These are phyloP conservation scores for Coriaria nepalensis DNA, from an alignment of 306 rosid genomes.

Conservation along the genomic window DNA sequence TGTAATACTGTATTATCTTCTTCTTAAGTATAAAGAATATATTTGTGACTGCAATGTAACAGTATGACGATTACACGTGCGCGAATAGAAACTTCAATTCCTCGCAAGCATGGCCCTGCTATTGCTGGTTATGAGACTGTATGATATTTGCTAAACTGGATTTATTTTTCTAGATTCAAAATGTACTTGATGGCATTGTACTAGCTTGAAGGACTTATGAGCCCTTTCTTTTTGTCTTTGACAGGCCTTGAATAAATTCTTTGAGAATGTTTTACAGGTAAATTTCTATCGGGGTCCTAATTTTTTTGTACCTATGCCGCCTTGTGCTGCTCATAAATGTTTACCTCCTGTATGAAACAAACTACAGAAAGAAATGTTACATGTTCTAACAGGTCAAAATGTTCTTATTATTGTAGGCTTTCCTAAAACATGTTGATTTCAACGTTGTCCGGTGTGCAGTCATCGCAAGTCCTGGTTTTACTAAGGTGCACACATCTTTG, in stretches of 20 bases:
- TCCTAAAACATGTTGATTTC: conserved; percentile 87
- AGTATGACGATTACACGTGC: conserved; percentile 87
- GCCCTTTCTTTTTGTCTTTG: conserved; percentile 20
- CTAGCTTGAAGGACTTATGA: not conserved
- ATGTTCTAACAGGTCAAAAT: conserved; percentile 14
- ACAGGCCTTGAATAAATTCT: conserved; percentile 86
- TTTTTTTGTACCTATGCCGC: no score
- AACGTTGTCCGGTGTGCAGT: conserved; percentile 87
- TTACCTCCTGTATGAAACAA: not conserved
- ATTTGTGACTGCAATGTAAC: conserved; percentile 15
- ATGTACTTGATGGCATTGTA: not conserved
- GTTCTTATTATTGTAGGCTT: conserved; percentile 44
- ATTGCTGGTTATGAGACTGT: conserved; percentile 93
- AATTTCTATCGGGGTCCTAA: not conserved
- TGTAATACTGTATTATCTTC: not conserved
- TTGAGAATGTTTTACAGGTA: conserved; percentile 81
- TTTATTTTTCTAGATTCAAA: not conserved
- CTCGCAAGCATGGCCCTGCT: conserved; percentile 95
- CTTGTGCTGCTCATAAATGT: not conserved
- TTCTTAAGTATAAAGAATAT: conserved; percentile 3
- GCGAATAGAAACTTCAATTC: conserved; percentile 84
- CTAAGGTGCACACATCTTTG: conserved; percentile 43
- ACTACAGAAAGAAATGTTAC: not conserved
- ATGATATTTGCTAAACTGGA: conserved; percentile 17
- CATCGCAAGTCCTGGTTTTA: conserved; percentile 96